Evolutionary conservation across 768 basidiomycete genomes (phyloP).

Genomic region (Cystofilobasidium ferigula): DNA sequence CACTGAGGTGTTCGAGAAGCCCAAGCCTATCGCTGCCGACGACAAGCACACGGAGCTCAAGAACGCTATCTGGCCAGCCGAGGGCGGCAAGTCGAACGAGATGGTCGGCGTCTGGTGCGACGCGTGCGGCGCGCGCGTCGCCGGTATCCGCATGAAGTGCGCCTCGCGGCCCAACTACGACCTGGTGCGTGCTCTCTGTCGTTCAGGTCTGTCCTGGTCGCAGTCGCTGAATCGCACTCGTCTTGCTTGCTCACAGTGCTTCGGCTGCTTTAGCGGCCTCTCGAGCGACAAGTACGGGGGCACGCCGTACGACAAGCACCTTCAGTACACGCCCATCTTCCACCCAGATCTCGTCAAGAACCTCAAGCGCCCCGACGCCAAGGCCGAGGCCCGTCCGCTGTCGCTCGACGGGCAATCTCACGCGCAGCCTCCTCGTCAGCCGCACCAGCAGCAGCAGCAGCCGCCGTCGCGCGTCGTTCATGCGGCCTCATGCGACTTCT

Average conservation of each 20-base stretch:
- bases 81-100: conserved; percentile 23
- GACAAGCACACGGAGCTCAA: not conserved
- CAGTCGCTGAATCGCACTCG: too few species aligned
- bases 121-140: conserved; percentile 30
- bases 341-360: not conserved
- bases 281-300: not conserved
- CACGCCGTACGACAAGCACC: not conserved
- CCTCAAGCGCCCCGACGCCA: not conserved
- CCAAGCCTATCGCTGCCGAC: too few species aligned
- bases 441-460: not conserved
- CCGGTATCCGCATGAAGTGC: conserved; percentile 35
- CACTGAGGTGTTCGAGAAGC: too few species aligned
- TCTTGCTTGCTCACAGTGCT: not conserved
- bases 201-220: not conserved
- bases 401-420: not conserved
- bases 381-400: not conserved
- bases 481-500: conserved; percentile 62
- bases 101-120: conserved; percentile 32
- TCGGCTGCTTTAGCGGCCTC: not conserved
- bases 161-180: conserved; percentile 31
- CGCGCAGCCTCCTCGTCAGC: not conserved
- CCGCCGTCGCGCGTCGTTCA: conserved; percentile 40
- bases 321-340: not conserved
- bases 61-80: conserved; percentile 14
- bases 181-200: conserved; percentile 18